phyloP scores from a whole-genome alignment of 257 asterid species.

The Nicotiana tomentosiformis region DNA sequence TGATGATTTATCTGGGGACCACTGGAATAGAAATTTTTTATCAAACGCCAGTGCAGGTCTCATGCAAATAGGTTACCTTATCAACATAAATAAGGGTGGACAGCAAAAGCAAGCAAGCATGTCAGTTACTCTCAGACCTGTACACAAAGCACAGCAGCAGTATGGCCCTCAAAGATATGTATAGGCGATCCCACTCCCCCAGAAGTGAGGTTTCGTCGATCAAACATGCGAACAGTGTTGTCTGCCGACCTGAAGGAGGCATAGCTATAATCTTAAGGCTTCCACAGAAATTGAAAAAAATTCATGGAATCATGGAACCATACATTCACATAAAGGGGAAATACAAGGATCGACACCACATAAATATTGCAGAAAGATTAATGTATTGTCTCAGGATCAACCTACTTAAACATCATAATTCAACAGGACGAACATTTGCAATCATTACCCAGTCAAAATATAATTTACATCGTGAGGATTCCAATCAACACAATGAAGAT shows the following conservation, averaged over 20 bases:
- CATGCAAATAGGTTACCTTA: conserved; percentile 2
- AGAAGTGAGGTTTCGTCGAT: conserved; percentile 81
- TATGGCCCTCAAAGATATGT: conserved; percentile 80
- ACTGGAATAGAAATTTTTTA: conserved; percentile 36
- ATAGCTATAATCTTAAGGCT: background rate
- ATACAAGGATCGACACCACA: background rate
- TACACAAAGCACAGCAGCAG: conserved; percentile 92
- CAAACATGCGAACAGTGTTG: conserved; percentile 79
- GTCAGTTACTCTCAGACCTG: conserved; percentile 47
- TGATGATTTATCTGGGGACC: conserved; percentile 92
- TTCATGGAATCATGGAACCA: background rate
- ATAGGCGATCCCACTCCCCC: conserved; percentile 88
- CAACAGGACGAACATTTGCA: background rate
- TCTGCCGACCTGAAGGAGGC: conserved; percentile 75
- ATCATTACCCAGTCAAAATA: conserved; percentile 79
- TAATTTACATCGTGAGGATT: conserved; percentile 80
- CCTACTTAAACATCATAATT: background rate
- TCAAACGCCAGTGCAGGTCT: background rate
- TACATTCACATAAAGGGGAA: background rate
- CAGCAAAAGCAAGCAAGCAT: background rate
- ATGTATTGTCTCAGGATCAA: background rate
- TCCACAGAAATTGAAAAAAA: background rate
- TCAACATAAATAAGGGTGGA: background rate
- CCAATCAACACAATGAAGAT: conserved; percentile 98
- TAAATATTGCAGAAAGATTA: background rate